Conservation (phyloP, 1,139 yeast genomes). For the Geotrichum australiense region DNA sequence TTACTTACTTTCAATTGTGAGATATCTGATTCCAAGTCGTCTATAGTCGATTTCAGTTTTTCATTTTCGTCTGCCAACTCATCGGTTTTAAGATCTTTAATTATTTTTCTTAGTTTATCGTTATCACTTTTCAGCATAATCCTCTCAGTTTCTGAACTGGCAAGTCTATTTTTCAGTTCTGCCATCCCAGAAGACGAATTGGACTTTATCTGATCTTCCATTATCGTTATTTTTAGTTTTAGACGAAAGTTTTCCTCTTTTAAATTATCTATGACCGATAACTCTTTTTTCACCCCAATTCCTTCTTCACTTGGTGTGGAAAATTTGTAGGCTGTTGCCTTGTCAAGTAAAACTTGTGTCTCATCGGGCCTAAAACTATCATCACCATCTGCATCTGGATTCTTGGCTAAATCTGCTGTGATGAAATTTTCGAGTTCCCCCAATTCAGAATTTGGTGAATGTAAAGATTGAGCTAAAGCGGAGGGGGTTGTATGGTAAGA, state of each 20-base stretch:
- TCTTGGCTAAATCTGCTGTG: conserved; percentile 6
- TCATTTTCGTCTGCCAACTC: conserved; percentile 12
- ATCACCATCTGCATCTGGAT: background rate
- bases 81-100: conserved; percentile 12
- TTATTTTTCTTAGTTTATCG: conserved; percentile 20
- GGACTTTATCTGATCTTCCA: conserved; percentile 19
- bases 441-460: conserved; percentile 8
- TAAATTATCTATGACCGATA: conserved; percentile 17
- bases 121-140: conserved; percentile 20
- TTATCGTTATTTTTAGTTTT: conserved; percentile 20
- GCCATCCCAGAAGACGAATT: conserved; percentile 22
- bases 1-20: conserved; percentile 2
- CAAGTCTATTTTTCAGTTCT: conserved; percentile 20
- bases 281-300: conserved; percentile 14
- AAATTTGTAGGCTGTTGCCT: conserved; percentile 2
- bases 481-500: too few species aligned
- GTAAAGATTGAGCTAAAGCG: conserved; percentile 2
- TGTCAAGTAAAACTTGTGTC: conserved; percentile 3
- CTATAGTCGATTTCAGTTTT: conserved; percentile 1
- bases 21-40: conserved; percentile 4
- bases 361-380: conserved; percentile 6
- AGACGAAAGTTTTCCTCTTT: conserved; percentile 21
- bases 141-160: conserved; percentile 20
- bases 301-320: background rate
- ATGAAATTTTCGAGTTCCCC: conserved; percentile 12